A percentile compares a stretch with the other conserved stretches of the same genome.
Evolutionary conservation across 371 early-diverging fungal species (phyloP).

Genomic region (Lichtheimia ramosa): DNA sequence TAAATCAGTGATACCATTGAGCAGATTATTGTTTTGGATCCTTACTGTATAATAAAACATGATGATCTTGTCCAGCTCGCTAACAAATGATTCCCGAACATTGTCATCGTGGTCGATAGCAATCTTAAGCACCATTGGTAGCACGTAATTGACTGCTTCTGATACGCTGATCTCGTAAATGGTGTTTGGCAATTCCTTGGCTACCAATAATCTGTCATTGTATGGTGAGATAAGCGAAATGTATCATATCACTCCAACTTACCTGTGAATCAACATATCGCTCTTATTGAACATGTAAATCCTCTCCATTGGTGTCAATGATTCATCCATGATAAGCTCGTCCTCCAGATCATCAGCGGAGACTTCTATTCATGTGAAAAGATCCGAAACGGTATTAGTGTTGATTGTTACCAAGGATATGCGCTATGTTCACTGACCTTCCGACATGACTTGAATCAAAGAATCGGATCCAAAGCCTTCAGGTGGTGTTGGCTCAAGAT

Average conservation of each 20-base stretch:
- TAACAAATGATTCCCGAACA: constrained; percentile 53
- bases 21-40: background rate
- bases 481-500: constrained; percentile 13
- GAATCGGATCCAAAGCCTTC: constrained; percentile 21
- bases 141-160: constrained; percentile 48
- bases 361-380: constrained; percentile 8
- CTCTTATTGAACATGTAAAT: constrained; percentile 49
- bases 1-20: background rate
- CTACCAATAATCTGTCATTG: constrained; percentile 25
- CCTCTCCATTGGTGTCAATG: constrained; percentile 47
- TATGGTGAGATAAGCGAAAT: background rate
- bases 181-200: constrained; percentile 40
- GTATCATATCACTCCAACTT: background rate
- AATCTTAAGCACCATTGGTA: constrained; percentile 48
- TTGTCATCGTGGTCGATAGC: constrained; percentile 49
- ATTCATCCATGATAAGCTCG: constrained; percentile 43
- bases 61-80: constrained; percentile 51
- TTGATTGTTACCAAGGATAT: background rate
- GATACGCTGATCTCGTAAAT: constrained; percentile 39
- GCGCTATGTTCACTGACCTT: constrained; percentile 3
- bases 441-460: constrained; percentile 20
- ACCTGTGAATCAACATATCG: constrained; percentile 52
- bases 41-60: constrained; percentile 53
- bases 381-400: constrained; percentile 3
- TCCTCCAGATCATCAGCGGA: constrained; percentile 47